Base-by-base conservation (phyloP, 306 rosid genomes). In the Oemleria cerasiformis region DNA sequence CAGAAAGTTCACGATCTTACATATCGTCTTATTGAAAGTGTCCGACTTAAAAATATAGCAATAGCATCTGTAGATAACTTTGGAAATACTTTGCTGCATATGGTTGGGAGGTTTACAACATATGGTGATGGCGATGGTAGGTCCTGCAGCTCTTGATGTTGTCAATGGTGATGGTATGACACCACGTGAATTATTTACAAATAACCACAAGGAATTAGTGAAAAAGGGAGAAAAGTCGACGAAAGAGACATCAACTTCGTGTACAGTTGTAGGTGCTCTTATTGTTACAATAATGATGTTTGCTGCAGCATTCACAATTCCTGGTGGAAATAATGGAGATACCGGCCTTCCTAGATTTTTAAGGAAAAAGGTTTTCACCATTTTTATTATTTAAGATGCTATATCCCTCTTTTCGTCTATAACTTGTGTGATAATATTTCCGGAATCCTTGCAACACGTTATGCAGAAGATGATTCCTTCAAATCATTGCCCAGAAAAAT, bases 281-380 rank as follows among this genome's bases (percentile, higher is more conserved):
- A 84, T 84, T 0, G 61, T 86, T 0, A 84, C 89, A n/a, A n/a
- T n/a, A 0, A 84, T 80, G 7, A 85, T 82, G n/a, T 80, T 87
- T 40, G 20, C 89, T 51, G 84, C 87, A 3, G 76, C 84, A 36
- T 72, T 82, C 58, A 82, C 70, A 0, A n/a, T 78, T 19, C 87
- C 86, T 0, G 86, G 81, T 15, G 83, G 79, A 2, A 77, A 12
- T 45, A 14, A 77, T 6, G 80, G 62, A 7, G 4, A 21, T 0
- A 23, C 0, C 54, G 0, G 67, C 23, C 15, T 20, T 8, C 30
- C 75, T 41, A 6, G 0, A 71, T 40, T 65, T 30, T 43, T n/a
- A 12, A 3, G 2, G 12, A 3, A 44, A 7, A 65, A 10, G 3
- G 5, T 23, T 0, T 66, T 44, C 19, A 66, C 38, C 4, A 5